These are phyloP conservation scores for Phaeosphaeriaceae sp. DNA, from an alignment of 2,329 filamentous ascomycete species.

Conservation along the genomic window DNA sequence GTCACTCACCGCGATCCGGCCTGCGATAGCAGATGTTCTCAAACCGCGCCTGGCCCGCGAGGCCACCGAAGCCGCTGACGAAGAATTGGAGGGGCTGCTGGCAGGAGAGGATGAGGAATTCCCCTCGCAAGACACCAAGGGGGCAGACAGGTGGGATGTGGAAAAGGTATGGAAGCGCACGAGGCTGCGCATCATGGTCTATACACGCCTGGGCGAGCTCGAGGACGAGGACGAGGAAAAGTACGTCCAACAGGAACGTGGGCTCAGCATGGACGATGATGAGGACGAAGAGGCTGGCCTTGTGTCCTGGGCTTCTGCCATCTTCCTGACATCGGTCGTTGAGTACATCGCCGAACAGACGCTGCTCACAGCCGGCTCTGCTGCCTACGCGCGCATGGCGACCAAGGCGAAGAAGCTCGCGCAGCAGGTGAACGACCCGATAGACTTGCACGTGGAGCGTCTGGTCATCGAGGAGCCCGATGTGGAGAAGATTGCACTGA, in stretches of 20 bases:
- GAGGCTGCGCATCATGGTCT: slow-evolving; percentile 94
- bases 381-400: slow-evolving; percentile 71
- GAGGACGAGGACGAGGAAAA: slow-evolving; percentile 97
- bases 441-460: slow-evolving; percentile 66
- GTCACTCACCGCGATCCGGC: slow-evolving; percentile 74
- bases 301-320: slow-evolving; percentile 90
- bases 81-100: slow-evolving; percentile 86
- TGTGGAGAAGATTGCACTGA: slow-evolving; percentile 90
- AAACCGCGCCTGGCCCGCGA: slow-evolving; percentile 89
- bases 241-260: slow-evolving; percentile 77
- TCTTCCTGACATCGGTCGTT: slow-evolving; percentile 93
- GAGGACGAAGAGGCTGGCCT: slow-evolving; percentile 50
- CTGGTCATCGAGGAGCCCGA: slow-evolving; percentile 89
- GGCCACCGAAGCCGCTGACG: slow-evolving; percentile 81
- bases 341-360: slow-evolving; percentile 94
- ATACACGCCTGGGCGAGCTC: slow-evolving; percentile 93
- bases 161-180: slow-evolving; percentile 94
- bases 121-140: slow-evolving; percentile 31
- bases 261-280: slow-evolving; percentile 62
- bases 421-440: slow-evolving; percentile 52
- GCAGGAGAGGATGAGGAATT: slow-evolving; percentile 70
- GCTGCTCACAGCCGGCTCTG: slow-evolving; percentile 84
- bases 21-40: slow-evolving; percentile 84
- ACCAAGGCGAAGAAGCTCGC: slow-evolving; percentile 49
- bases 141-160: slow-evolving; percentile 77